Evolutionary conservation across 306 rosid genomes (phyloP), one percentile per base, ranked within the genome.

Genomic region (Lathyrus oleraceus): DNA sequence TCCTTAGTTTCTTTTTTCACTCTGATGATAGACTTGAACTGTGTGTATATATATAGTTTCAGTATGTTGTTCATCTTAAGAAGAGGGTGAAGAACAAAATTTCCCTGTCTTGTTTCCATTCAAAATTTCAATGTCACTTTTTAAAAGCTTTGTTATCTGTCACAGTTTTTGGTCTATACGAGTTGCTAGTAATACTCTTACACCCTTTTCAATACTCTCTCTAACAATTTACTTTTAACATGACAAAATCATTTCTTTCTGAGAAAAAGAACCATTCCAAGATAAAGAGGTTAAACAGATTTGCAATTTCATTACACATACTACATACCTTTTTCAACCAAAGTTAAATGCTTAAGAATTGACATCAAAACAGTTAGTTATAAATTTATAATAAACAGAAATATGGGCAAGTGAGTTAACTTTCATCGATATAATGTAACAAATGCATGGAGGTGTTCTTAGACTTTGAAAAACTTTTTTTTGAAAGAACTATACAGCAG

Each of bases 41-140:
- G 39, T 58, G 0, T 67, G 61, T 79, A 73, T 67, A 67, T 64
- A 79, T 47, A 54, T 12, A 51, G 13, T 58, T 61, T 56, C 30
- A 2, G 36, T 70, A 42, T 21, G 44, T 4, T 75, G 81, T 48
- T 78, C 15, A 2, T 66, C 52, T 48, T 66, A 25, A 20, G 2
- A 60, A 5, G 65, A 51, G 61, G 52, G 45, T 53, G 56, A 61
- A 61, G 56, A 42, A 73, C 45, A 48, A 12, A 53, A 8, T 61
- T 60, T 61, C 71, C 45, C 62, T 79, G 49, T 45, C 30, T 63
- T 16, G 61, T 69, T 67, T 65, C 39, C 59, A 11, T 53, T 12
- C 35, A 53, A 21, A 21, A 53, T 27, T 65, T 30, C 19, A 14
- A 20, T 13, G 43, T 6, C 28, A 13, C 56, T 15, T 30, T 65